Evolutionary conservation across 148 eudicot genomes (phyloP).

Genomic region (Chenopodium suecicum): DNA sequence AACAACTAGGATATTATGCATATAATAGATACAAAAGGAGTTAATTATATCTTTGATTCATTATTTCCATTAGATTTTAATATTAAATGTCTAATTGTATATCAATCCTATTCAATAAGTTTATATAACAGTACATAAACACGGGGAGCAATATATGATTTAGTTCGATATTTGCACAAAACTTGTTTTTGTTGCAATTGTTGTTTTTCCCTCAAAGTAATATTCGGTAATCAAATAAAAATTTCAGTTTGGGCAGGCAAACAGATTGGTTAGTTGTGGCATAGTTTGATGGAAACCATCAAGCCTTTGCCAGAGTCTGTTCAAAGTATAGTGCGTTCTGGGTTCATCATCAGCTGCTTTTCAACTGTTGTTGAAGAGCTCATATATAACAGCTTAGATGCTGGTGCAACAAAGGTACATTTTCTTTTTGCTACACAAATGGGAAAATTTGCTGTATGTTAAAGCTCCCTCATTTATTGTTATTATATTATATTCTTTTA

Average conservation of each 20-base stretch:
- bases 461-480: too few species aligned
- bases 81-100: too few species aligned
- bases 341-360: slow-evolving; percentile 60
- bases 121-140: too few species aligned
- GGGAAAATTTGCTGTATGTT: not conserved
- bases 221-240: slow-evolving; percentile 1
- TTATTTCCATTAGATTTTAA: too few species aligned
- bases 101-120: too few species aligned
- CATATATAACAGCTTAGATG: slow-evolving; percentile 89
- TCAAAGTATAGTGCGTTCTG: slow-evolving; percentile 76
- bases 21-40: too few species aligned
- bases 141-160: not conserved
- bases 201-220: not conserved
- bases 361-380: slow-evolving; percentile 89
- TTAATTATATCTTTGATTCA: too few species aligned
- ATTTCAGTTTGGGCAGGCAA: slow-evolving; percentile 14
- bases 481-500: too few species aligned
- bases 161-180: not conserved
- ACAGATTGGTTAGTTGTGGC: slow-evolving; percentile 13
- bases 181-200: not conserved
- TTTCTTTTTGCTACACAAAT: not conserved
- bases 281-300: slow-evolving; percentile 57
- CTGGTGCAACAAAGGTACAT: slow-evolving; percentile 81
- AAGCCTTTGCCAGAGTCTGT: slow-evolving; percentile 64
- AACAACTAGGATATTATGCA: too few species aligned